These are phyloP conservation scores for Alternaria tenuissima DNA, from an alignment of 2,329 filamentous ascomycete species.

Conservation along the genomic window DNA sequence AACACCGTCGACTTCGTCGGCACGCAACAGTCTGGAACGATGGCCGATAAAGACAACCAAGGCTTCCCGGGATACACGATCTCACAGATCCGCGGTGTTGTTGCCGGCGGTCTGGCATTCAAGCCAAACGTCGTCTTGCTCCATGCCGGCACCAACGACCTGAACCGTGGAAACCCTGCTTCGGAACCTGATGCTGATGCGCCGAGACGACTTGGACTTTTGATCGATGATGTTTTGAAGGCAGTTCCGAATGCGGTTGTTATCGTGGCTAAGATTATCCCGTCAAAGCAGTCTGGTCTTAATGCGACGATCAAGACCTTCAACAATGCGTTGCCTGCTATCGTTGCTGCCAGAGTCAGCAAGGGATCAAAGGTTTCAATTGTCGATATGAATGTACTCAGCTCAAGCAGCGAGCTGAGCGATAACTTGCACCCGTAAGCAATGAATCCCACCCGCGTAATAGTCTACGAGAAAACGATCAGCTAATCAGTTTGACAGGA, in stretches of 20 bases:
- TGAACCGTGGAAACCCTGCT: constrained; percentile 22
- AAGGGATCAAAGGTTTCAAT: constrained; percentile 38
- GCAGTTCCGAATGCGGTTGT: constrained; percentile 44
- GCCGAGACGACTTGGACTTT: constrained; percentile 41
- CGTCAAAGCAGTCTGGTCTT: constrained; percentile 19
- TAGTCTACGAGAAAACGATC: not conserved
- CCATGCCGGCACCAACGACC: constrained; percentile 35
- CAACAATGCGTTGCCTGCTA: constrained; percentile 35
- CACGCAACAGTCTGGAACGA: constrained; percentile 37
- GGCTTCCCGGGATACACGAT: constrained; percentile 46
- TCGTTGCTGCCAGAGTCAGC: constrained; percentile 29
- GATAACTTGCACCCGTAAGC: constrained; percentile 42
- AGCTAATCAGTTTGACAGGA: constrained; percentile 19
- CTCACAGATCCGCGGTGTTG: constrained; percentile 32
- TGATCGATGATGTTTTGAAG: constrained; percentile 46
- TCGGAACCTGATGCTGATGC: constrained; percentile 37
- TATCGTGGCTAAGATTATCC: constrained; percentile 51
- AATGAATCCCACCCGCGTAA: not conserved
- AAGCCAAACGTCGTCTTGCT: constrained; percentile 34
- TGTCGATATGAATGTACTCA: constrained; percentile 35
- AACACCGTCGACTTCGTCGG: constrained; percentile 42
- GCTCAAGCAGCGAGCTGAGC: constrained; percentile 25
- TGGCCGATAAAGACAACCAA: constrained; percentile 45
- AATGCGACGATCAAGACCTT: constrained; percentile 31
- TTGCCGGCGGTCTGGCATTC: constrained; percentile 6